Conservation (phyloP, 2,329 filamentous ascomycete species). For the Sarocladiaceae sp. region DNA sequence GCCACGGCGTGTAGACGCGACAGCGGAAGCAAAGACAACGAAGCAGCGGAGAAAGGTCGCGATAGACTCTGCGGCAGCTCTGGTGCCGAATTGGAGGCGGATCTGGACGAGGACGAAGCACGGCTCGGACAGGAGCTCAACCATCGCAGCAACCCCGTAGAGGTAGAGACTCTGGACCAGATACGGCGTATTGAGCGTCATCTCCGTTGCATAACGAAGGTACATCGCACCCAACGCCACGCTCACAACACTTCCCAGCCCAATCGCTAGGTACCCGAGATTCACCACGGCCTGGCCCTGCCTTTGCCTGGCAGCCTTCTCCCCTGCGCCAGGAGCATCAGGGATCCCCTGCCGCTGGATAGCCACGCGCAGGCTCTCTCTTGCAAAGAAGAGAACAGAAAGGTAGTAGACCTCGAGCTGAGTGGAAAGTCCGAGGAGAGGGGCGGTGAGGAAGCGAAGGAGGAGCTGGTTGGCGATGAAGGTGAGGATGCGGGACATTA, state of each 20-base stretch:
- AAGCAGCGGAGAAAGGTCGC: constrained; percentile 74
- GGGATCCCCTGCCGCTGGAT: constrained; percentile 64
- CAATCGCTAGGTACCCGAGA: constrained; percentile 72
- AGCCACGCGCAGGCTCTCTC: constrained; percentile 86
- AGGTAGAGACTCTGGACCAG: constrained; percentile 48
- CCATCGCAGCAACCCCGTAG: constrained; percentile 49
- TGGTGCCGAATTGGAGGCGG: constrained; percentile 69
- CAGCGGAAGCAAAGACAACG: constrained; percentile 63
- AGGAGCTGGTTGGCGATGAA: constrained; percentile 90
- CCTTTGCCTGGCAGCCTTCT: constrained; percentile 16
- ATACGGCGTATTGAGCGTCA: constrained; percentile 53
- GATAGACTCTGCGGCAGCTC: constrained; percentile 75
- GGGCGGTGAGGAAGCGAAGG: constrained; percentile 79
- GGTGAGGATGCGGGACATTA: constrained; percentile 79
- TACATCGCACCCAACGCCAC: constrained; percentile 62
- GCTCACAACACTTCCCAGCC: constrained; percentile 60
- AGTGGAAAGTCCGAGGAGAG: constrained; percentile 75
- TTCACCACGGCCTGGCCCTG: constrained; percentile 77
- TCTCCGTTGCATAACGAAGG: constrained; percentile 41
- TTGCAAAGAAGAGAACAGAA: constrained; percentile 87
- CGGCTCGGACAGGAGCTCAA: constrained; percentile 82
- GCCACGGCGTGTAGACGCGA: constrained; percentile 46
- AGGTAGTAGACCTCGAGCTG: constrained; percentile 92
- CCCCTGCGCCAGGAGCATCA: constrained; percentile 9
- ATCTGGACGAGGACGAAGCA: constrained; percentile 85